Evolutionary conservation across 2,329 filamentous ascomycete genomes (phyloP).

Genomic region (Botryotinia convoluta): DNA sequence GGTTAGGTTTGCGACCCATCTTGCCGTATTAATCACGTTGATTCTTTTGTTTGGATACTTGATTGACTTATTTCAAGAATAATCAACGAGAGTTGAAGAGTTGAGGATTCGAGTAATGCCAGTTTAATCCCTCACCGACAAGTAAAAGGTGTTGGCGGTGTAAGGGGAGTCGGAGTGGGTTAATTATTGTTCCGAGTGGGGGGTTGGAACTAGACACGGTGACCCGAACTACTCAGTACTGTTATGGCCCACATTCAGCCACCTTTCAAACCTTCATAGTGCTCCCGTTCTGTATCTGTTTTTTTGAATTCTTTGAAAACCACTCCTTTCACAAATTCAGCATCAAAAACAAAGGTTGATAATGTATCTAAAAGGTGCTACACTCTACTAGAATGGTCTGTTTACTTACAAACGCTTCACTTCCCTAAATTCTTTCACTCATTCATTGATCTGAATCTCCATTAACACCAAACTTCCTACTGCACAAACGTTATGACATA

Average conservation of each 20-base stretch:
- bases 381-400: neutral
- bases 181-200: constrained; percentile 1
- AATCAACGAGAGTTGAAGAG: constrained; percentile 13
- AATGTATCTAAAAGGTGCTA: neutral
- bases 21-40: neutral
- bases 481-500: neutral
- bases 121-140: constrained; percentile 19
- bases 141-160: constrained; percentile 15
- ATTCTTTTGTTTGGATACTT: neutral
- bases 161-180: neutral
- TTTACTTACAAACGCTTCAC: neutral
- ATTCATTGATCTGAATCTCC: neutral
- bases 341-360: neutral
- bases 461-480: neutral
- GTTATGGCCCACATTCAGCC: neutral
- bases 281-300: neutral
- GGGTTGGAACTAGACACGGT: neutral
- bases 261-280: neutral
- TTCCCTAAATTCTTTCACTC: neutral
- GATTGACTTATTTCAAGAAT: neutral
- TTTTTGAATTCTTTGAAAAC: neutral
- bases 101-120: constrained; percentile 16
- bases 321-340: neutral
- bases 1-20: constrained; percentile 34
- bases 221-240: neutral